phyloP scores from a whole-genome alignment of 768 basidiomycete genomes.

The Tephrocybe sp. region DNA sequence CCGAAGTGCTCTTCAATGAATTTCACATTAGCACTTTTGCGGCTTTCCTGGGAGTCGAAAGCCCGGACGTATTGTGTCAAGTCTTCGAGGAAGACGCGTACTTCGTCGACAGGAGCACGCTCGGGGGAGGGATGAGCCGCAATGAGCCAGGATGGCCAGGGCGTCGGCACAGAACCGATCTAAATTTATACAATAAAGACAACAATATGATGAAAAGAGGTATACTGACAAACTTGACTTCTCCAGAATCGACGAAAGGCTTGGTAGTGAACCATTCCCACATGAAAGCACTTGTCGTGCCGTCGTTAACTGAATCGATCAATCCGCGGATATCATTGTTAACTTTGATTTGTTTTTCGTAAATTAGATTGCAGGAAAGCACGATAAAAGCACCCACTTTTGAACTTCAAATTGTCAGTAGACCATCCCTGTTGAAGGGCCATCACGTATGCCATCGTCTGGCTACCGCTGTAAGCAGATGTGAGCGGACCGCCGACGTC shows the following conservation, averaged over 20 bases:
- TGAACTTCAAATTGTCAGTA: slow-evolving; percentile 61
- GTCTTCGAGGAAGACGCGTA: slow-evolving; percentile 59
- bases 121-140: slow-evolving; percentile 72
- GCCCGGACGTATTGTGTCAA: slow-evolving; percentile 65
- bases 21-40: slow-evolving; percentile 59
- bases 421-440: slow-evolving; percentile 85
- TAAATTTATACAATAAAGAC: slow-evolving; percentile 30
- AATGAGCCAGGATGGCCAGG: slow-evolving; percentile 97
- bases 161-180: slow-evolving; percentile 87
- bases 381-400: slow-evolving; percentile 44
- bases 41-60: slow-evolving; percentile 63
- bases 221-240: slow-evolving; percentile 77
- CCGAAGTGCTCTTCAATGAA: slow-evolving; percentile 82
- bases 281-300: slow-evolving; percentile 88
- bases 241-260: slow-evolving; percentile 74
- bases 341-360: slow-evolving; percentile 45
- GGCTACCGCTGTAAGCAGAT: slow-evolving; percentile 62
- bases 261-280: slow-evolving; percentile 90
- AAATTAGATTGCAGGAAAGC: not conserved
- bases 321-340: slow-evolving; percentile 82
- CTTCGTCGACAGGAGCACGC: slow-evolving; percentile 49
- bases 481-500: not conserved
- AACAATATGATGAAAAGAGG: not conserved
- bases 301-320: slow-evolving; percentile 85
- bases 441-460: slow-evolving; percentile 97